Conservation (phyloP, 208 protist genomes). For the Trypanosoma cruzi region DNA sequence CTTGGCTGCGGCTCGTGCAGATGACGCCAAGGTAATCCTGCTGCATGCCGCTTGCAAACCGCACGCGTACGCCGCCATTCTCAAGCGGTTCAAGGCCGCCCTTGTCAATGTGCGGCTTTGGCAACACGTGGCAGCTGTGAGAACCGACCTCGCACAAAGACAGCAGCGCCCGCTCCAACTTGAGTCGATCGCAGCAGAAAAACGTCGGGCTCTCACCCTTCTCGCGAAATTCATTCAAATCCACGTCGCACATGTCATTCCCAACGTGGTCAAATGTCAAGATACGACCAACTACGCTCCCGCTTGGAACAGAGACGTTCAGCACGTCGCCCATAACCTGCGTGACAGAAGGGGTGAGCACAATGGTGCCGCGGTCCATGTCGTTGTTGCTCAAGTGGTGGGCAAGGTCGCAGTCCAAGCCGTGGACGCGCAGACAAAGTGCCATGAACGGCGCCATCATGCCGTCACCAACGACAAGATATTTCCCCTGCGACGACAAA, state of each 20-base stretch:
- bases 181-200: constrained; percentile 90
- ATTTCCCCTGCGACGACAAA: constrained; percentile 68
- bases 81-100: constrained; percentile 79
- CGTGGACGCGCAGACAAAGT: constrained; percentile 87
- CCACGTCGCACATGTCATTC: constrained; percentile 93
- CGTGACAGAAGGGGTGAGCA: constrained; percentile 91
- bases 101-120: constrained; percentile 76
- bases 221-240: constrained; percentile 92
- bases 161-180: constrained; percentile 84
- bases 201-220: constrained; percentile 94
- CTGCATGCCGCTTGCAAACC: constrained; percentile 77
- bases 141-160: constrained; percentile 82
- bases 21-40: constrained; percentile 91
- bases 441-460: constrained; percentile 94
- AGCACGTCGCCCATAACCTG: constrained; percentile 92
- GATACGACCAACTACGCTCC: constrained; percentile 87
- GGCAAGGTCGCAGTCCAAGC: constrained; percentile 87
- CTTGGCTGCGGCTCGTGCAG: constrained; percentile 79
- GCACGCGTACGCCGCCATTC: constrained; percentile 84
- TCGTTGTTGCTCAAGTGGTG: constrained; percentile 69
- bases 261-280: constrained; percentile 92
- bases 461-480: constrained; percentile 90
- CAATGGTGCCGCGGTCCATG: constrained; percentile 84
- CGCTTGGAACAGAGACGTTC: constrained; percentile 89
- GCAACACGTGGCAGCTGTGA: constrained; percentile 85